Conservation (phyloP, 352 stramenopile genomes). For the Globisporangium radiosum region DNA sequence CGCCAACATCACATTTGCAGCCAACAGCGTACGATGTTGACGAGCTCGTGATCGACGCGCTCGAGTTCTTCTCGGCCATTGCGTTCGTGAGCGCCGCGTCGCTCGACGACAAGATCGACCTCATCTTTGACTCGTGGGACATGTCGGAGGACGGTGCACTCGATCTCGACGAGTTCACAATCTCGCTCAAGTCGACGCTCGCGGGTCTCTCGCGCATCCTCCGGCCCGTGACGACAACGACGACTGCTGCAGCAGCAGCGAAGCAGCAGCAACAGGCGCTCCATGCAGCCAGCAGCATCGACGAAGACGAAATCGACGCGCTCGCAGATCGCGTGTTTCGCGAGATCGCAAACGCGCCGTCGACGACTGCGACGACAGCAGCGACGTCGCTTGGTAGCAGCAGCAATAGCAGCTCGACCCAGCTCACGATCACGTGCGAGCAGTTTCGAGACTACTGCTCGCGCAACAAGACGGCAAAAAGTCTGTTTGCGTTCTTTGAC, state of each 20-base stretch:
- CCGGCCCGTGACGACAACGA: conserved; percentile 12
- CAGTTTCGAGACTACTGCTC: conserved; percentile 73
- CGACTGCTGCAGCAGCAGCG: background rate
- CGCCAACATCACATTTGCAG: background rate
- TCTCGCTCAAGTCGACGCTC: conserved; percentile 83
- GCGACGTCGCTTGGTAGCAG: background rate
- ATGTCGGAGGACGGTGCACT: conserved; percentile 78
- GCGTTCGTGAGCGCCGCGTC: conserved; percentile 52
- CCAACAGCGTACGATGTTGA: background rate
- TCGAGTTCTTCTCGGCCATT: conserved; percentile 76
- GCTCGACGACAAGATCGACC: conserved; percentile 74
- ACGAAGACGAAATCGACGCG: conserved; percentile 63
- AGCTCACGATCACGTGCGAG: conserved; percentile 59
- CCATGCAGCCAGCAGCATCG: conserved; percentile 7
- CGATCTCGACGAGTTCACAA: conserved; percentile 81
- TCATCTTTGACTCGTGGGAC: conserved; percentile 84
- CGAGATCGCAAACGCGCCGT: conserved; percentile 44
- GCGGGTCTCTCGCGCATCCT: conserved; percentile 63
- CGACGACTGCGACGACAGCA: background rate
- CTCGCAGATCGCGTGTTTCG: conserved; percentile 58
- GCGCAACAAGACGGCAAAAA: conserved; percentile 48
- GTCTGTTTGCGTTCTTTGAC: conserved; percentile 66
- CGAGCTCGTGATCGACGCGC: conserved; percentile 45
- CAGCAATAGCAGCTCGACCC: conserved; percentile 14
- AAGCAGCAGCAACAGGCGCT: conserved; percentile 1